Base-by-base conservation (phyloP, 1,284 basidiomycete species). In the Butyriboletus appendiculatus region DNA sequence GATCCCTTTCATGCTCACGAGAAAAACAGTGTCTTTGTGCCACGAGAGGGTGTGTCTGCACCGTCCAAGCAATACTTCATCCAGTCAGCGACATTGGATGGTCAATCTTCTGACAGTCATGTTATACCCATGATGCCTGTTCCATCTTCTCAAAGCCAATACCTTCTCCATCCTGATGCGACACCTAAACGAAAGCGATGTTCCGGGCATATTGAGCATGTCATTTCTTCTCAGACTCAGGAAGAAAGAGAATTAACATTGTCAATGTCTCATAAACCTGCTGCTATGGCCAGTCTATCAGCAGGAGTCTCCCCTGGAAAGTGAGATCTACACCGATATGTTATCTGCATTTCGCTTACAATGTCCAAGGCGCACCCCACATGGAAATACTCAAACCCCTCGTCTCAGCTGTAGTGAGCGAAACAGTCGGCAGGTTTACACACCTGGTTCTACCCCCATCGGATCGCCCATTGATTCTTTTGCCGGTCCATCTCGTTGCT, bases 101-200 rank as follows among this genome's bases (percentile, higher is more conserved):
- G 30, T 16, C 65, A 48, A 43, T 20, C 41, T 39, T 48, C 43
- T 5, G 22, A 48, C 16, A 41, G 11, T 34, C 47, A 35, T 41
- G 32, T 46, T 22, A 39, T 53, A 41, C 40, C 59, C 10, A 42
- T 39, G 38, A 39, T 62, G 40, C 57, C 65, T 16, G 39, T 73
- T 18, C 51, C 60, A 11, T 69, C 67, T 15, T 69, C 67, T 40
- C 67, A 69, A 40, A 73, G 71, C 34, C 67, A 69, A 58, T 69
- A 69, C 43, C 69, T 69, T 26, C 67, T 69, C 33, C 58, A 58
- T 32, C 39, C 38, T n/a, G 69, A 69, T 42, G 65, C 67, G 14
- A 69, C 67, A 9, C 67, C 67, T 11, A 73, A 65, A 39, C 69
- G 55, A 42, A 64, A 65, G 30, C 64, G 52, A 48, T 51, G 8